These are phyloP conservation scores for Fusarium equiseti DNA, from an alignment of 2,329 filamentous ascomycete genomes.

Conservation along the genomic window DNA sequence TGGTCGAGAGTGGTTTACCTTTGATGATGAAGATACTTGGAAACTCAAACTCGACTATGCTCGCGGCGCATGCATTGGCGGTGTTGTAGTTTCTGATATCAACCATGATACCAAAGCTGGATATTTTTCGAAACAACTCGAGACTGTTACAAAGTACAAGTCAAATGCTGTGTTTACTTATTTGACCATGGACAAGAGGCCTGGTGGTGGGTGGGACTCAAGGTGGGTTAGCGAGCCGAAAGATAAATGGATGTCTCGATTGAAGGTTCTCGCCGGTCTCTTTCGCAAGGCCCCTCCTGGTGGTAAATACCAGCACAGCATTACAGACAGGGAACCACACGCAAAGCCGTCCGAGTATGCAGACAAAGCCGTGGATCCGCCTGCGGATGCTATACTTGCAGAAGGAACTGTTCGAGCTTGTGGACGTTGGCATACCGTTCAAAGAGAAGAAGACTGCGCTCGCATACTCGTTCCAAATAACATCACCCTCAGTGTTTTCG, in stretches of 20 bases:
- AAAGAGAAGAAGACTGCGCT: neutral
- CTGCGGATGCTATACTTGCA: neutral
- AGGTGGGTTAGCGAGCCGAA: neutral
- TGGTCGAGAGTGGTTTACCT: constrained; percentile 1
- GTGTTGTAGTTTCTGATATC: constrained; percentile 28
- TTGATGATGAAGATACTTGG: constrained; percentile 11
- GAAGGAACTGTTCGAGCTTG: neutral
- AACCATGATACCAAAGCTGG: constrained; percentile 16
- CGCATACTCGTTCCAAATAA: neutral
- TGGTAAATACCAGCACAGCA: neutral
- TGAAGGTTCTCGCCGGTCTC: neutral
- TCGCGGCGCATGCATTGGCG: constrained; percentile 17
- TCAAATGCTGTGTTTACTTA: neutral
- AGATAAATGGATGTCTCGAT: neutral
- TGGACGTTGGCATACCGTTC: neutral
- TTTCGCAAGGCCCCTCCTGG: neutral
- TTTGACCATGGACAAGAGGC: neutral
- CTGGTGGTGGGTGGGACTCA: neutral
- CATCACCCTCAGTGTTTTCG: constrained; percentile 3
- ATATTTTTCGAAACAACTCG: constrained; percentile 11
- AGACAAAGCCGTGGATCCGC: neutral
- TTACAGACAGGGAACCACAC: neutral
- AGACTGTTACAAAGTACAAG: neutral
- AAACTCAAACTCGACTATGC: constrained; percentile 18
- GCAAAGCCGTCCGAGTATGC: neutral